Evolutionary conservation across 768 basidiomycete genomes (phyloP), one percentile per base, ranked within the genome.

Genomic region (Clitopilus passeckerianus): DNA sequence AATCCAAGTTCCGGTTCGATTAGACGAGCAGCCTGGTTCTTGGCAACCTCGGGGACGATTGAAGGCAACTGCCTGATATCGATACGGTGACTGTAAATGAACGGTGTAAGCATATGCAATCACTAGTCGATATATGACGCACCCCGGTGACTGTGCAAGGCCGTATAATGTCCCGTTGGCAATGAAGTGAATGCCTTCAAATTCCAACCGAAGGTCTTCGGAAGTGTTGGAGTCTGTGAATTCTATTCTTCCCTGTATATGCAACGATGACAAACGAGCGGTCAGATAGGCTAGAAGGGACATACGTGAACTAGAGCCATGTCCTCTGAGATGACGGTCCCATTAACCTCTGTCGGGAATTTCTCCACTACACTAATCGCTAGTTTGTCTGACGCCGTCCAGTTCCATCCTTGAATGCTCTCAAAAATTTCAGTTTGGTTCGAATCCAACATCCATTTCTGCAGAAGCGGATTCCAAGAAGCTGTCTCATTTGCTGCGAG

Each of bases 91-190:
- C 86, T 89, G 27, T 7, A 30, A 3, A 7, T 15, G 58, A 37
- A 9, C 22, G 20, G 34, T 53, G 52, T 34, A 37, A 34, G 55
- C 56, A 50, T 59, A 30, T 14, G 57, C 12, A 53, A 53, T n/a
- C n/a, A n/a, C n/a, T n/a, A n/a, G n/a, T n/a, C n/a, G n/a, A n/a
- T n/a, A n/a, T n/a, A n/a, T n/a, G n/a, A n/a, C n/a, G 62, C 62
- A 91, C 91, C 85, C 86, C 16, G 69, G 66, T 4, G 86, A 81
- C 63, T 84, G 81, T 16, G 86, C 89, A 54, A 90, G 78, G 1
- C 89, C 91, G 65, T 86, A 90, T n/a, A 94, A 80, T 0, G 89
- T 81, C 0, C 91, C 91, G 58, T 89, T 88, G 23, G 78, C 69
- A 10, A 89, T 64, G 67, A 91, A 86, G 70, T 93, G 91, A 22